Evolutionary conservation across 768 basidiomycete species (phyloP).

Genomic region (Psilocybe cubensis): DNA sequence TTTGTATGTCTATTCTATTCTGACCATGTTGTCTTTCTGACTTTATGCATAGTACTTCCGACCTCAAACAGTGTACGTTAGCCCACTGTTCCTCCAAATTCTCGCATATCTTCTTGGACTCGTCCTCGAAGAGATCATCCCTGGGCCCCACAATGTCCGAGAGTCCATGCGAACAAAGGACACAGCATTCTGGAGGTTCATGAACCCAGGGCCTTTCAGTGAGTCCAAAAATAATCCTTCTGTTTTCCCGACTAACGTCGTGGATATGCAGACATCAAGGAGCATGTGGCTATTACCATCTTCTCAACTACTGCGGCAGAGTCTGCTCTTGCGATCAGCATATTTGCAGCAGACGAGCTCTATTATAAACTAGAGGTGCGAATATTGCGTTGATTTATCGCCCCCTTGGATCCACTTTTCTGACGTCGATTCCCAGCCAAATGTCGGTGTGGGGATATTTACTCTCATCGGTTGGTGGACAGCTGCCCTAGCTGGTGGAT

Average conservation of each 20-base stretch:
- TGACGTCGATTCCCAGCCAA: conserved; percentile 29
- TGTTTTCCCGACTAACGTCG: neutral
- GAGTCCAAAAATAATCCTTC: conserved; percentile 18
- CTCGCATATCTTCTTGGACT: conserved; percentile 56
- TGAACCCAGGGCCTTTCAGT: conserved; percentile 70
- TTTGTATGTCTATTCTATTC: conserved; percentile 33
- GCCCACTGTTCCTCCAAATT: conserved; percentile 53
- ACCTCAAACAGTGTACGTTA: conserved; percentile 53
- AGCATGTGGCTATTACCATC: conserved; percentile 66
- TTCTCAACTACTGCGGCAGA: conserved; percentile 62
- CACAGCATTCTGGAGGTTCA: conserved; percentile 52
- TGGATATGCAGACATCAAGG: conserved; percentile 44
- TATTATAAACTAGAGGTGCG: conserved; percentile 45
- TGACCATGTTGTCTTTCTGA: neutral
- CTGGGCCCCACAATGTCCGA: conserved; percentile 35
- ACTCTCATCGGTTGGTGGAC: conserved; percentile 35
- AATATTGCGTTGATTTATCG: neutral
- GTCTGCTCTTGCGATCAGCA: conserved; percentile 59
- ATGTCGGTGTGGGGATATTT: conserved; percentile 46
- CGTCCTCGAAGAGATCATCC: conserved; percentile 41
- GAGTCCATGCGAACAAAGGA: conserved; percentile 31
- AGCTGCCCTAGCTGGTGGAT: neutral
- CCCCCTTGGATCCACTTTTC: neutral
- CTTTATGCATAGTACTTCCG: conserved; percentile 46
- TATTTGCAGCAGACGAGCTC: conserved; percentile 58